Evolutionary conservation across 2,329 filamentous ascomycete species (phyloP).

Genomic region (Eurotiales sp.): DNA sequence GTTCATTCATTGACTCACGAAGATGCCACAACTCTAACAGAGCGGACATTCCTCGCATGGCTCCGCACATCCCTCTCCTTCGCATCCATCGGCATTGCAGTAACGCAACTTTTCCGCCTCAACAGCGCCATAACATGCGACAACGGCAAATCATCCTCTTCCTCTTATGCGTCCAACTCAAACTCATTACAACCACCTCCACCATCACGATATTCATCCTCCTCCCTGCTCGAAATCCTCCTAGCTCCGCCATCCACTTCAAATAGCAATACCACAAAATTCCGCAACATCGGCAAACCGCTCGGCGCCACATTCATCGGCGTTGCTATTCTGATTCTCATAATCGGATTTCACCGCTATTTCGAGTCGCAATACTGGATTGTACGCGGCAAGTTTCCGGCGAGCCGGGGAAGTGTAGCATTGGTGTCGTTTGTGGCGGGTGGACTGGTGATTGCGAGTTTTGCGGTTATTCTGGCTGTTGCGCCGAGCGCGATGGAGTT

Average conservation of each 20-base stretch:
- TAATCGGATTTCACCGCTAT: constrained; percentile 62
- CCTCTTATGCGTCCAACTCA: background rate
- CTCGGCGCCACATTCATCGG: constrained; percentile 63
- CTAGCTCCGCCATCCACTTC: constrained; percentile 1
- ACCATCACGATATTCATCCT: background rate
- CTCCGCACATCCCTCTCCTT: constrained; percentile 63
- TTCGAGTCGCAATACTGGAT: constrained; percentile 67
- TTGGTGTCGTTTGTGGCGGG: constrained; percentile 55
- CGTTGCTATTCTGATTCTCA: constrained; percentile 57
- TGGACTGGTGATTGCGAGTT: constrained; percentile 55
- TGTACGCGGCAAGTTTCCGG: constrained; percentile 63
- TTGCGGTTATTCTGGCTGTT: constrained; percentile 58
- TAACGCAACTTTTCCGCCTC: constrained; percentile 64
- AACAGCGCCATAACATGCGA: constrained; percentile 45
- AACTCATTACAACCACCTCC: background rate
- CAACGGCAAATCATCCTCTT: background rate
- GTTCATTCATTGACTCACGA: background rate
- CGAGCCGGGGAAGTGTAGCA: constrained; percentile 59
- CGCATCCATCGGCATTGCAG: constrained; percentile 62
- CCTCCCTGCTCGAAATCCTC: constrained; percentile 14
- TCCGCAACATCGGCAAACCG: constrained; percentile 56
- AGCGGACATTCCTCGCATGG: constrained; percentile 67
- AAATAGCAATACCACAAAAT: constrained; percentile 18
- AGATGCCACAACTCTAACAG: too few species aligned
- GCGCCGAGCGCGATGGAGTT: constrained; percentile 40